Conservation (phyloP, 371 early-diverging fungal genomes). For the Capillidium heterosporum region DNA sequence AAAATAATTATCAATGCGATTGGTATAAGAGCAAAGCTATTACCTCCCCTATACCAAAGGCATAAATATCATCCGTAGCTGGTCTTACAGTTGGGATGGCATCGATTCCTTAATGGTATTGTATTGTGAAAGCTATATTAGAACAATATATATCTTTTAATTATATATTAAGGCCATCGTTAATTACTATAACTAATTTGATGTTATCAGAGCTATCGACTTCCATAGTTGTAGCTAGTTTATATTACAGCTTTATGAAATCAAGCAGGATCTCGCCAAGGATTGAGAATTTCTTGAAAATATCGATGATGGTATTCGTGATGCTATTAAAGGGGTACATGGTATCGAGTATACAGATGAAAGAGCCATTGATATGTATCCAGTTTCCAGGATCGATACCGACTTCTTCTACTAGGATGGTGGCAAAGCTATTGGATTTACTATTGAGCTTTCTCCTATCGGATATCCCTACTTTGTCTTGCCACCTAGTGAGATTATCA, state of each 20-base stretch:
- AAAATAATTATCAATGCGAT: conserved; percentile 12
- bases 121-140: conserved; percentile 29
- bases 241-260: conserved; percentile 22
- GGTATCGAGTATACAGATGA: neutral
- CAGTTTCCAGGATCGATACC: neutral
- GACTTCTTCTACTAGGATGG: neutral
- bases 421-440: neutral
- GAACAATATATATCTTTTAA: conserved; percentile 26
- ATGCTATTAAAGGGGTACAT: conserved; percentile 10
- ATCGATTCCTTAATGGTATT: conserved; percentile 23
- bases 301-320: conserved; percentile 11
- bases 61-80: conserved; percentile 18
- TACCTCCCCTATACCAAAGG: neutral
- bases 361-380: neutral
- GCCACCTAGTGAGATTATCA: neutral
- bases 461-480: neutral
- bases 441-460: neutral
- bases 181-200: conserved; percentile 18
- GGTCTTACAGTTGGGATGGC: conserved; percentile 26
- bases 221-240: conserved; percentile 27
- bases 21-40: conserved; percentile 35
- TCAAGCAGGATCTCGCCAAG: conserved; percentile 10
- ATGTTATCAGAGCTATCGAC: conserved; percentile 28
- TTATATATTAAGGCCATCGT: conserved; percentile 27
- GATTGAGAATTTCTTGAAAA: conserved; percentile 7